These are phyloP conservation scores for Ustilago cynodontis DNA, from an alignment of 1,284 basidiomycete species.

Conservation along the genomic window DNA sequence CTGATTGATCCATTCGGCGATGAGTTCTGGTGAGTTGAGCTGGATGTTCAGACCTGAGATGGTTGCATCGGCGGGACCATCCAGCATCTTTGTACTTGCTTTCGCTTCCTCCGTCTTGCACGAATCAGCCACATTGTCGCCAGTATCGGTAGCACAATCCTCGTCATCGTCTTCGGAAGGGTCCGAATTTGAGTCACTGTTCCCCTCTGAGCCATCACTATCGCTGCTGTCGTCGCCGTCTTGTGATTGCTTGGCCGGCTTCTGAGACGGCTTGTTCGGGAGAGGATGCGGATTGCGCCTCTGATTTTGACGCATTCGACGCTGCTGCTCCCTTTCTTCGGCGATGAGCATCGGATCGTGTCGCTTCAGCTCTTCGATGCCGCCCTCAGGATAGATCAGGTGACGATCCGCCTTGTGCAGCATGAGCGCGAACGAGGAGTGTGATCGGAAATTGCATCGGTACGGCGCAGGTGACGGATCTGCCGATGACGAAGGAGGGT, in stretches of 20 bases:
- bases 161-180: constrained; percentile 13
- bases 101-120: constrained; percentile 2
- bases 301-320: constrained; percentile 28
- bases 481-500: constrained; percentile 28
- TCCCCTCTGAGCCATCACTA: neutral
- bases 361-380: constrained; percentile 57
- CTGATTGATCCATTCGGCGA: constrained; percentile 67
- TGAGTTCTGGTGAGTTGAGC: constrained; percentile 64
- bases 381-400: constrained; percentile 64
- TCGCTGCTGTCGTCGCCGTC: constrained; percentile 1
- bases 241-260: neutral
- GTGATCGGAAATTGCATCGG: constrained; percentile 42
- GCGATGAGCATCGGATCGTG: constrained; percentile 63
- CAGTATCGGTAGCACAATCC: constrained; percentile 6
- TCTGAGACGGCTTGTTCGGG: constrained; percentile 12
- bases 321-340: constrained; percentile 56
- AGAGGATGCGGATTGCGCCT: constrained; percentile 30
- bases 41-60: constrained; percentile 67
- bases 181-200: neutral
- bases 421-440: constrained; percentile 50
- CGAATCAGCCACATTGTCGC: neutral
- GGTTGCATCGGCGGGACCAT: constrained; percentile 60
- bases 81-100: constrained; percentile 29
- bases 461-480: constrained; percentile 15
- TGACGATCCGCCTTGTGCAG: constrained; percentile 68